Base-by-base conservation (phyloP, 148 eudicot species). In the Dysphania ambrosioides region DNA sequence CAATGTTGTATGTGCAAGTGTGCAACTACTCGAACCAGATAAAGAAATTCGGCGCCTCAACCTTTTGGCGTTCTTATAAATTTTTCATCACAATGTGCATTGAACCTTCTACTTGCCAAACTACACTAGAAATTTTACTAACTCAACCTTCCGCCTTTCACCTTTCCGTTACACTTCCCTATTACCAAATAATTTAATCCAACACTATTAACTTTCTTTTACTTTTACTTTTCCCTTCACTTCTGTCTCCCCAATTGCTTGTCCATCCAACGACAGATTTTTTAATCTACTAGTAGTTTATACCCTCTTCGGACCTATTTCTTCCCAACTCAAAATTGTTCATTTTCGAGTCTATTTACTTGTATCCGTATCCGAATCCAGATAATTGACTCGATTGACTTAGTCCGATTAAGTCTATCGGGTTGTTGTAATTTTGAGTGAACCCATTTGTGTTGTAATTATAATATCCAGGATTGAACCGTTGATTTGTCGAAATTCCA, bases 341-440 rank as follows among this genome's bases (percentile, higher is more conserved):
- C 23, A 16, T 5, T 10, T 6, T 11, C 10, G 23, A 42, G 27
- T 71, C 68, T 67, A 80, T 21, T 75, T 79, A 19, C 60, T n/a
- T 63, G 31, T 36, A 75, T 6, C 82, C 82, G 24, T 36, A 75
- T 2, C 82, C 82, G 3, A 51, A 80, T 31, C 87, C 69, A 60
- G 55, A 78, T 15, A 34, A 35, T 23, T 80, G 84, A 51, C 71
- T 71, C 60, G 88, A 58, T 71, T 81, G 82, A 57, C 83, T 72
- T 6, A 83, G 67, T 0, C 81, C 87, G 41, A 82, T 83, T 41
- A 84, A 78, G 76, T 88, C 85, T 0, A 69, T 15, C n/a, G 75
- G 8, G 73, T 72, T 77, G 18, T 64, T 2, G 38, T 69, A 79
- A 3, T 73, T 60, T 23, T 73, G 84, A 7, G 73, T 4, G 55